phyloP scores from a whole-genome alignment of 768 basidiomycete genomes.

The Psilocybe cyanescens region DNA sequence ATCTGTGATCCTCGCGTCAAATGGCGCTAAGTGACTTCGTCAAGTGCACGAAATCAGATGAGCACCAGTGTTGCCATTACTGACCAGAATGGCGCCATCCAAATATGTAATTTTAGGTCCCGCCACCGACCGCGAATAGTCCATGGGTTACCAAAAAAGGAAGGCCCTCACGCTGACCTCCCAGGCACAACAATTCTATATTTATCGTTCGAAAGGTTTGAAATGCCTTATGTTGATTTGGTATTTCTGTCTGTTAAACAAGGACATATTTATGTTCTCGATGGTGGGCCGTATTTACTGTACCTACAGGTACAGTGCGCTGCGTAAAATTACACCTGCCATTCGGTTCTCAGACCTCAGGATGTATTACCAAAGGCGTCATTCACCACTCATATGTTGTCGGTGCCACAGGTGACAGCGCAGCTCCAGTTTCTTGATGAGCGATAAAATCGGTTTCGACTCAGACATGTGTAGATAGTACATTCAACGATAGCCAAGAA shows the following conservation, averaged over 20 bases:
- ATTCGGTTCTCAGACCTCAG: not conserved
- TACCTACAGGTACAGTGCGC: not conserved
- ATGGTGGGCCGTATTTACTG: no score
- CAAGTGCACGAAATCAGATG: constrained; percentile 10
- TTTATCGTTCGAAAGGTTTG: not conserved
- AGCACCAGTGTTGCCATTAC: constrained; percentile 26
- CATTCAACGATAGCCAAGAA: not conserved
- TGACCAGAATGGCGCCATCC: constrained; percentile 24
- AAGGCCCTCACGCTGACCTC: not conserved
- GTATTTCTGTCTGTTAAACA: no score
- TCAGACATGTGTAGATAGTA: not conserved
- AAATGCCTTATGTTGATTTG: not conserved
- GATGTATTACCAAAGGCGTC: not conserved
- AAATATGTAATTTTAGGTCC: not conserved
- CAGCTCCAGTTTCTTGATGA: not conserved
- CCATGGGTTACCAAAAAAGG: not conserved
- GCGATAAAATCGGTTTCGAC: not conserved
- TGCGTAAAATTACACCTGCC: no score
- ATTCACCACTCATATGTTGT: not conserved
- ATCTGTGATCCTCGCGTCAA: constrained; percentile 4
- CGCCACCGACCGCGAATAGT: constrained; percentile 4
- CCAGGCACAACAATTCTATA: not conserved
- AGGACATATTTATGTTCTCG: no score
- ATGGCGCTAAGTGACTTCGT: constrained; percentile 10
- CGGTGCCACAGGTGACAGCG: not conserved